phyloP scores from a whole-genome alignment of 306 rosid genomes.

The Heteromeles arbutifolia region DNA sequence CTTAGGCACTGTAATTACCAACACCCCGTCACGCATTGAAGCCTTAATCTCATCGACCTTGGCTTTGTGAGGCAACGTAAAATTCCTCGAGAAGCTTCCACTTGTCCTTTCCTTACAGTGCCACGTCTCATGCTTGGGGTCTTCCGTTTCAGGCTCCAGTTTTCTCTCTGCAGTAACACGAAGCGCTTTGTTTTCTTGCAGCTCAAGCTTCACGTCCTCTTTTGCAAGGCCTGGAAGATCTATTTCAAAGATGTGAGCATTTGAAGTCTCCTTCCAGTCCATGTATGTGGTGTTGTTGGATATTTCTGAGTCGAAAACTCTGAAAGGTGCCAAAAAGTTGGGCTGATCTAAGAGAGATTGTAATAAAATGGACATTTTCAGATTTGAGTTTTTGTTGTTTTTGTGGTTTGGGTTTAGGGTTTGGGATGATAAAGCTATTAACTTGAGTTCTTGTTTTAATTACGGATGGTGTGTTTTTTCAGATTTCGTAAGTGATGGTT shows the following conservation, averaged over 20 bases:
- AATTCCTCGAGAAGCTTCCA: slow-evolving; percentile 29
- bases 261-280: slow-evolving; percentile 53
- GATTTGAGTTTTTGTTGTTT: not conserved
- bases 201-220: slow-evolving; percentile 51
- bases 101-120: slow-evolving; percentile 51
- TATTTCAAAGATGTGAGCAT: slow-evolving; percentile 40
- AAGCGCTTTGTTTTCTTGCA: slow-evolving; percentile 33
- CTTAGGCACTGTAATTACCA: slow-evolving; percentile 41
- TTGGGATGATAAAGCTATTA: not conserved
- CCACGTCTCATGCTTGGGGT: slow-evolving; percentile 34
- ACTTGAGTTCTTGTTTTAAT: not conserved
- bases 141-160: not conserved
- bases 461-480: not conserved
- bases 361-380: slow-evolving; percentile 32
- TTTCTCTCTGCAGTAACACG: slow-evolving; percentile 41
- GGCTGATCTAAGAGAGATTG: slow-evolving; percentile 25
- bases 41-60: slow-evolving; percentile 48
- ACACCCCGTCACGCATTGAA: slow-evolving; percentile 47
- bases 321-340: slow-evolving; percentile 15
- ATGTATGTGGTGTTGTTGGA: slow-evolving; percentile 15
- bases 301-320: slow-evolving; percentile 3
- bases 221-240: slow-evolving; percentile 51
- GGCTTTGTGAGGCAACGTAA: slow-evolving; percentile 51
- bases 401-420: not conserved
- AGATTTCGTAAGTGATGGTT: not conserved